A percentile compares a stretch with the other conserved stretches of the same genome.
Conservation (phyloP, 495 filamentous ascomycete species). For the Lasiosphaeriaceae sp. region DNA sequence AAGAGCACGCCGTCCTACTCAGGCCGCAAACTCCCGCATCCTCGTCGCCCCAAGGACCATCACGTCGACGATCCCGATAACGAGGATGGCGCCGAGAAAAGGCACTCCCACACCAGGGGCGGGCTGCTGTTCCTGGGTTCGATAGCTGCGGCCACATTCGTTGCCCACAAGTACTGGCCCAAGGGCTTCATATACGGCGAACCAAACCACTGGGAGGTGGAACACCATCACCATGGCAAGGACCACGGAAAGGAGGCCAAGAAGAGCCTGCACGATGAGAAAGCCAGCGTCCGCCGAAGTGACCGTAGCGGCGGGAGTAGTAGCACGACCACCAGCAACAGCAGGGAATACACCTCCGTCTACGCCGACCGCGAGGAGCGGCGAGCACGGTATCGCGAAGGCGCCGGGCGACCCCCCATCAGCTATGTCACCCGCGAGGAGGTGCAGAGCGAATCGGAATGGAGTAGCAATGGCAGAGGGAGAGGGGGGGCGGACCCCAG, state of each 20-base stretch:
- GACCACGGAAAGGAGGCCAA: not conserved
- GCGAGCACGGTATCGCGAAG: slow-evolving; percentile 4
- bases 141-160: slow-evolving; percentile 32
- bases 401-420: not conserved
- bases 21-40: no score
- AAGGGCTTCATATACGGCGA: slow-evolving; percentile 37
- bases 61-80: not conserved
- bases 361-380: slow-evolving; percentile 6
- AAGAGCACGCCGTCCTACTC: not conserved
- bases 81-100: slow-evolving; percentile 4
- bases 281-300: not conserved
- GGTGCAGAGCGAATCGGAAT: not conserved
- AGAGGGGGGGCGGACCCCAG: no score
- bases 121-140: slow-evolving; percentile 36
- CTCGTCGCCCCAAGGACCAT: no score
- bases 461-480: not conserved
- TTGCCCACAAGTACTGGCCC: slow-evolving; percentile 39
- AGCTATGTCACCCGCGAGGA: slow-evolving; percentile 2
- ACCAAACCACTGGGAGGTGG: slow-evolving; percentile 34
- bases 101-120: slow-evolving; percentile 20
- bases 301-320: not conserved
- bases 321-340: not conserved
- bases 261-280: slow-evolving; percentile 1
- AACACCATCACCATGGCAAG: not conserved
- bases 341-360: not conserved